Percentiles rank a stretch among this genome's conserved stretches.
These are phyloP conservation scores for Diaporthe destruens DNA, from an alignment of 2,329 filamentous ascomycete species.

Conservation along the genomic window DNA sequence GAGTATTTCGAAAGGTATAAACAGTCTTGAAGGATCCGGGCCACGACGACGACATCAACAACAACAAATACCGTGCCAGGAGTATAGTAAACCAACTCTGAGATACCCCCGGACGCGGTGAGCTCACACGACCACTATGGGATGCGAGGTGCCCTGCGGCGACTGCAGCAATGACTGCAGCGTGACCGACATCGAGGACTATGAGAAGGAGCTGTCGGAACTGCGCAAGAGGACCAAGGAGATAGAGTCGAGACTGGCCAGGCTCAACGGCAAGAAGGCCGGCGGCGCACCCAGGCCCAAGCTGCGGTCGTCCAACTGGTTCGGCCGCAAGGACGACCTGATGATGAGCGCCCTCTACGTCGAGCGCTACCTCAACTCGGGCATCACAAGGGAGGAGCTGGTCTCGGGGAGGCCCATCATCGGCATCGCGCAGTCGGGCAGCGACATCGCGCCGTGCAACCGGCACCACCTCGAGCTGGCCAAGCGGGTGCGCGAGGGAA, in stretches of 20 bases:
- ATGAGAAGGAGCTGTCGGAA: conserved; percentile 44
- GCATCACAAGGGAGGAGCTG: conserved; percentile 62
- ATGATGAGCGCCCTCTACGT: conserved; percentile 56
- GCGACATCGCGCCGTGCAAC: conserved; percentile 64
- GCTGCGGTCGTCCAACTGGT: conserved; percentile 59
- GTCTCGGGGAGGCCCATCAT: conserved; percentile 63
- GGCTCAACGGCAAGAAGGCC: conserved; percentile 27
- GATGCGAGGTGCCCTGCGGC: conserved; percentile 34
- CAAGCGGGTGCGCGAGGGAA: conserved; percentile 63
- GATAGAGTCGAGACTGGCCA: conserved; percentile 44
- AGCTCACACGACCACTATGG: conserved; percentile 19
- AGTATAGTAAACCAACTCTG: no score
- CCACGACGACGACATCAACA: not conserved
- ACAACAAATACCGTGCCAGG: not conserved
- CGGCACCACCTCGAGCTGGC: conserved; percentile 62
- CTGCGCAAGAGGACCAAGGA: conserved; percentile 44
- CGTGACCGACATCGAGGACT: conserved; percentile 47
- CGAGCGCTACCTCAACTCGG: conserved; percentile 64
- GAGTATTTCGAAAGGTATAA: conserved; percentile 1
- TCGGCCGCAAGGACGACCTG: conserved; percentile 55
- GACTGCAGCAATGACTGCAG: conserved; percentile 38
- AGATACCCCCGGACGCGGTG: not conserved
- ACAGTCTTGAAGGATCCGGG: not conserved
- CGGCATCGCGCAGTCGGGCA: conserved; percentile 65
- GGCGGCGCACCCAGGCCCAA: conserved; percentile 22